Conservation (phyloP, 495 filamentous ascomycete species). For the Rhizodiscina lignyota region DNA sequence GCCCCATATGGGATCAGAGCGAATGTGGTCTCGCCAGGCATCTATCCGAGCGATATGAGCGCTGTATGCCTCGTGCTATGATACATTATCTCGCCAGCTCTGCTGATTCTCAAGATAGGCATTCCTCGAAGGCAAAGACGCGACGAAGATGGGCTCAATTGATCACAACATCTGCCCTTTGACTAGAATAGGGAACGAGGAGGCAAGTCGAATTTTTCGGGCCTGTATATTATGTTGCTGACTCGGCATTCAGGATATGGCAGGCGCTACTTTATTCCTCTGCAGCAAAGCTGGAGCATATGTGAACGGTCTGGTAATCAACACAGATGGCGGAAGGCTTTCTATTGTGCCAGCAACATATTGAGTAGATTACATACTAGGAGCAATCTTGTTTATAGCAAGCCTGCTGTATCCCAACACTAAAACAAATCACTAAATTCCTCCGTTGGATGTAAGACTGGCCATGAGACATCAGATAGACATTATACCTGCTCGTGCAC, state of each 20-base stretch:
- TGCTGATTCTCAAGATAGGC: no score
- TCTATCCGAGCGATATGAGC: conserved; percentile 23
- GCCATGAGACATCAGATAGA: no score
- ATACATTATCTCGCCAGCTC: conserved; percentile 18
- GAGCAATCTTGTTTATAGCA: no score
- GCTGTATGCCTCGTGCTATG: background rate
- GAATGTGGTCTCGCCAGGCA: conserved; percentile 49
- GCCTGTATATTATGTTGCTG: conserved; percentile 16
- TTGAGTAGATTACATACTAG: no score
- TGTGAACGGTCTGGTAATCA: conserved; percentile 19
- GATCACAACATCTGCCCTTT: conserved; percentile 15
- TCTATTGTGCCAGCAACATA: conserved; percentile 3
- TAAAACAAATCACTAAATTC: no score
- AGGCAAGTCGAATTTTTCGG: conserved; percentile 10
- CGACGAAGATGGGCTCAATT: no score
- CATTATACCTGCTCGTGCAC: no score
- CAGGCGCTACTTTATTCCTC: conserved; percentile 20
- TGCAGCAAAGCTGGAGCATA: conserved; percentile 17
- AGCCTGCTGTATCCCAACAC: no score
- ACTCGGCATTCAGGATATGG: conserved; percentile 20
- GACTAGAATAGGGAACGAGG: conserved; percentile 4
- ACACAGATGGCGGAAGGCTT: conserved; percentile 23
- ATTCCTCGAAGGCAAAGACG: no score
- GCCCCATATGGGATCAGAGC: conserved; percentile 41
- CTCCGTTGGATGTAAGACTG: no score